Evolutionary conservation across 164 flowering plant genomes (phyloP), one percentile per base, ranked within the genome.

Genomic region (Warburgia ugandensis): DNA sequence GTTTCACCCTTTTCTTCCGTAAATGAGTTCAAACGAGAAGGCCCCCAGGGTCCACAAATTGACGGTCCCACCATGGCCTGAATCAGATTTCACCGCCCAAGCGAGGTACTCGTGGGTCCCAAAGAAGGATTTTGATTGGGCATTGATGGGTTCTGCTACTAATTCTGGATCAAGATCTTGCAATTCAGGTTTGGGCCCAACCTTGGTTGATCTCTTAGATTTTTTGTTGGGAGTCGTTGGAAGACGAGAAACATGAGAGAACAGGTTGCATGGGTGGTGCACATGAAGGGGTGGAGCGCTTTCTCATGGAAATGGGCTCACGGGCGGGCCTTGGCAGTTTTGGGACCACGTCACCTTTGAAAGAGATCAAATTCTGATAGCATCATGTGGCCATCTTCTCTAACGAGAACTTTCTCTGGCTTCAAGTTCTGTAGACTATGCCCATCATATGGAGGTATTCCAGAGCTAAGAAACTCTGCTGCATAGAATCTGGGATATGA

Each of bases 361-460:
- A 66, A 84, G 19, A 87, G 91, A 50, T 87, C 96, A 52, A 87
- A 87, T 44, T 87, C 96, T 0, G 96, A 80, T 13, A 87, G 91
- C 96, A 87, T 87, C 42, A 87, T 82, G 49, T 87, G 96, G 2
- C 96, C 94, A 40, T 87, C 96, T 48, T 79, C 88, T 52, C 96
- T 52, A n/a, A 87, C 74, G 0, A 87, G 71, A 11, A 87, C 91
- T 46, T 87, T 87, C 38, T 87, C 96, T 0, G 96, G 96, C 71
- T 87, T 87, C 5, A 87, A 66, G 54, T 87, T 54, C 94, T 67
- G 54, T 84, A 87, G 12, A 87, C 83, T 6, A 87, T 64, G 0
- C 96, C 96, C 94, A 87, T 78, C 90, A 87, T 84, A 61, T 87
- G 96, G 1, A 87, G 77, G 59, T 87, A 87, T 73, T 87, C 96